Evolutionary conservation across 148 eudicot species (phyloP), one percentile per base, ranked within the genome.

Genomic region (Persicaria tinctoria): DNA sequence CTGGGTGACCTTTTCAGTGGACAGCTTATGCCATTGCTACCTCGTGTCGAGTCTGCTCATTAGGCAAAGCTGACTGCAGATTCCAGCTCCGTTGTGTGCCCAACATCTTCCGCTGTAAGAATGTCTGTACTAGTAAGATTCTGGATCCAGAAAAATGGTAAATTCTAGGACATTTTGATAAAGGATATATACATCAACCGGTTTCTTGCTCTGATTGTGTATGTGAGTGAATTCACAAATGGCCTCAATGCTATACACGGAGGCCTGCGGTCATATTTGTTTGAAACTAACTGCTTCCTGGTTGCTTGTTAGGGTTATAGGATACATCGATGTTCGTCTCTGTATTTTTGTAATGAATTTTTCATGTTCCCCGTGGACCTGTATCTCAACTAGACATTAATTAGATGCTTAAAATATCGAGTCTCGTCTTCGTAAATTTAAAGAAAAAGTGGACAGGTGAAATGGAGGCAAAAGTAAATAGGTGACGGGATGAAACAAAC

Each of bases 1-100:
- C 84, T 94, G 47, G 91, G 96, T 10, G 93, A 91, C 78, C 90
- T 94, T 78, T 91, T 90, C 85, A 86, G 85, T 77, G 82, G 74
- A 85, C 98, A 94, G 59, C 82, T 94, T 79, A 87, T 75, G 14
- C 59, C 85, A 41, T 74, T 93, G 14, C 72, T 93, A 76, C 86
- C 91, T 47, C 54, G 47, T 9, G 55, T 50, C 4, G 54, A 71
- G 74, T 50, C 74, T 71, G 74, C 74, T 71, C 74, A 71, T 50
- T 71, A 71, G 44, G 55, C 53, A 46, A 32, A 71, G 54, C 47
- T 23, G 32, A 10, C 66, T 20, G 64, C 38, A 1, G 64, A 59
- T 6, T 38, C 17, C 47, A 11, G 68, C 27, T 62, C 1, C 17
- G 68, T 27, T 63, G 2, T 3, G 41, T 32, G 41, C 41, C 2